Evolutionary conservation across 2,329 filamentous ascomycete species (phyloP).

Genomic region (Calonectria pauciramosa): DNA sequence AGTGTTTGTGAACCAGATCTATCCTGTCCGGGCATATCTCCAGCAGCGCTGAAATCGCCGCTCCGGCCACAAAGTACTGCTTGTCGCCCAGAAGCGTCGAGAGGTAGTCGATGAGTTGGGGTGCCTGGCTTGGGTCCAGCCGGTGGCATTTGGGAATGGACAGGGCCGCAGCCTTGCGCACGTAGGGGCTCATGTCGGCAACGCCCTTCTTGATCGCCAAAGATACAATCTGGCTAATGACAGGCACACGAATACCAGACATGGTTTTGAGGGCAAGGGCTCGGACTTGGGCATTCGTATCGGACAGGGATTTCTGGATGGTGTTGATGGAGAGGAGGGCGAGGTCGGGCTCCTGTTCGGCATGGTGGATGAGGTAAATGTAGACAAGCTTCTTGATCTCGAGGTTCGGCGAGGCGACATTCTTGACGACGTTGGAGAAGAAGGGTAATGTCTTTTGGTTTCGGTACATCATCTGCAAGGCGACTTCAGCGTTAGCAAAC

Average conservation of each 20-base stretch:
- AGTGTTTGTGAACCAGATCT: constrained; percentile 92
- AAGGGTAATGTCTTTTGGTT: constrained; percentile 89
- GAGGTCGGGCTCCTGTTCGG: constrained; percentile 95
- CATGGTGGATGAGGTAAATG: constrained; percentile 97
- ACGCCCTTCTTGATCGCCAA: constrained; percentile 94
- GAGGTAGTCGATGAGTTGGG: constrained; percentile 88
- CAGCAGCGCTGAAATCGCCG: constrained; percentile 89
- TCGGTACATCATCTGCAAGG: constrained; percentile 89
- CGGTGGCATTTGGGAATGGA: constrained; percentile 97
- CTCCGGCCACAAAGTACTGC: constrained; percentile 97
- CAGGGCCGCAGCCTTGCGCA: constrained; percentile 91
- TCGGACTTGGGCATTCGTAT: constrained; percentile 90
- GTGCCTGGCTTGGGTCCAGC: constrained; percentile 86
- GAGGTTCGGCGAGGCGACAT: constrained; percentile 92
- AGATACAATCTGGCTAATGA: constrained; percentile 97
- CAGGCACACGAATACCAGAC: constrained; percentile 96
- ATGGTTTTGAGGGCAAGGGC: constrained; percentile 95
- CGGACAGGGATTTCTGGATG: constrained; percentile 96
- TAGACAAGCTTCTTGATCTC: constrained; percentile 99
- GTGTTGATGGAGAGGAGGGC: constrained; percentile 98
- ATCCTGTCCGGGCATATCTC: constrained; percentile 90
- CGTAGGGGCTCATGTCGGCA: constrained; percentile 94
- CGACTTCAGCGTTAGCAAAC: constrained; percentile 19
- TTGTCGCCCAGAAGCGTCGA: constrained; percentile 85
- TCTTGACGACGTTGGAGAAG: constrained; percentile 99